Evolutionary conservation across 352 stramenopile genomes (phyloP), one percentile per base, ranked within the genome.

Genomic region (Saprolegnia parasitica): DNA sequence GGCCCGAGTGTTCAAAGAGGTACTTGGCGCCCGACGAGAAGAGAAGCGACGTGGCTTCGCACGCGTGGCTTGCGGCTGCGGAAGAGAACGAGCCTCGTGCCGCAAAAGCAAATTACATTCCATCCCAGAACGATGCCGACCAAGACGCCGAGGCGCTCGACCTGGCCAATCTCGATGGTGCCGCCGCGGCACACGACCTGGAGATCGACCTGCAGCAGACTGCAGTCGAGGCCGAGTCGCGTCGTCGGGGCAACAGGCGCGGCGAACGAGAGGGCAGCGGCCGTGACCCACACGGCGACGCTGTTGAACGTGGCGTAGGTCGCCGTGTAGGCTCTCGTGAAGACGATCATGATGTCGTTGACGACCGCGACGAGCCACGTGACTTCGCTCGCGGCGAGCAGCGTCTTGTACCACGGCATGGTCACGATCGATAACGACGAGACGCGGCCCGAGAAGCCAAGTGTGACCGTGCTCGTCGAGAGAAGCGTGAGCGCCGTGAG

Each of bases 341-440:
- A 35, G 40, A 66, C 18, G 9, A 52, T 52, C 23, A 29, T 35
- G 5, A 66, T 24, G 26, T 66, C 58, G 26, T 66, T 66, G 8
- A 66, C 23, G 16, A 66, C 26, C 6, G 40, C 40, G 5, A 66
- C 58, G 26, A 54, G 58, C 58, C 58, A 66, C 40, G 58, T 66
- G 15, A 66, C 29, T 24, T 66, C 58, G 46, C 13, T 40, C 23
- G 58, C 58, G 24, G 58, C 40, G 20, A 66, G 46, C 58, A 66
- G 55, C 11, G 58, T 66, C 55, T 52, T 66, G 58, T 54, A 66
- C 58, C 58, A 66, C 26, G 58, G 58, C 8, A 54, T 15, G 9
- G 23, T 11, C 10, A 66, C 46, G 4, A 52, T 9, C 1, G 11
- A 0, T 6, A 66, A 8, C 20, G 18, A 35, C n/a, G 58, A 37